phyloP scores from a whole-genome alignment of 2,329 filamentous ascomycete species.

The Aureobasidium uvarum region DNA sequence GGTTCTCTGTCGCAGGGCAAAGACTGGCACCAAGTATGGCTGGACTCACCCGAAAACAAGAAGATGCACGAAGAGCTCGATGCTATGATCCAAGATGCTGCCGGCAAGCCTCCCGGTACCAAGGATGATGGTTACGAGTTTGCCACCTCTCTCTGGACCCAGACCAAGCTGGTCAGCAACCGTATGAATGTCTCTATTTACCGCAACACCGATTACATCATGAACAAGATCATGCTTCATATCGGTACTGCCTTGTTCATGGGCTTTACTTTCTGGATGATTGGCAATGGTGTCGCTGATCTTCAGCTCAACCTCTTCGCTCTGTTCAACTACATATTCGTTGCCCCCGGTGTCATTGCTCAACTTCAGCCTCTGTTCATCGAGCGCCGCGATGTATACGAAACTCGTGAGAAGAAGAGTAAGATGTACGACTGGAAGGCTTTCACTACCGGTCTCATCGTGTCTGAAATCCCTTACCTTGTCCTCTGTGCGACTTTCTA shows the following conservation, averaged over 20 bases:
- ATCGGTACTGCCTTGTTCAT: slow-evolving; percentile 52
- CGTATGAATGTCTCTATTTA: slow-evolving; percentile 60
- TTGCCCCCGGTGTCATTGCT: slow-evolving; percentile 50
- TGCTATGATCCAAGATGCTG: slow-evolving; percentile 42
- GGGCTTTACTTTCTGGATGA: slow-evolving; percentile 51
- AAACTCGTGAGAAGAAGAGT: slow-evolving; percentile 60
- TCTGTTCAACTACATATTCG: slow-evolving; percentile 41
- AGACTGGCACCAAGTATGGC: slow-evolving; percentile 50
- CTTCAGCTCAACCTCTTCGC: slow-evolving; percentile 41
- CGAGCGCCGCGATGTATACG: slow-evolving; percentile 58
- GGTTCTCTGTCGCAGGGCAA: slow-evolving; percentile 46
- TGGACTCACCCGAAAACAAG: slow-evolving; percentile 39
- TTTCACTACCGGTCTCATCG: slow-evolving; percentile 67
- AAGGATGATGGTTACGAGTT: slow-evolving; percentile 47
- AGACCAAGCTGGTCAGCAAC: slow-evolving; percentile 44
- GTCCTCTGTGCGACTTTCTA: slow-evolving; percentile 59
- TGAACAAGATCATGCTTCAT: slow-evolving; percentile 61
- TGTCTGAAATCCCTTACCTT: slow-evolving; percentile 68
- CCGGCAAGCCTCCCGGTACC: slow-evolving; percentile 38
- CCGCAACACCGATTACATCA: slow-evolving; percentile 65
- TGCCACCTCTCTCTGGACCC: slow-evolving; percentile 45
- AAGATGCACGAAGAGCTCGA: slow-evolving; percentile 44
- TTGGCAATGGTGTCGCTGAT: slow-evolving; percentile 38
- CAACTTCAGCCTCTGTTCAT: slow-evolving; percentile 61
- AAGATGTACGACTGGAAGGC: slow-evolving; percentile 73